phyloP scores from a whole-genome alignment of 345 rosid species.

The Pelargonium nanum region DNA sequence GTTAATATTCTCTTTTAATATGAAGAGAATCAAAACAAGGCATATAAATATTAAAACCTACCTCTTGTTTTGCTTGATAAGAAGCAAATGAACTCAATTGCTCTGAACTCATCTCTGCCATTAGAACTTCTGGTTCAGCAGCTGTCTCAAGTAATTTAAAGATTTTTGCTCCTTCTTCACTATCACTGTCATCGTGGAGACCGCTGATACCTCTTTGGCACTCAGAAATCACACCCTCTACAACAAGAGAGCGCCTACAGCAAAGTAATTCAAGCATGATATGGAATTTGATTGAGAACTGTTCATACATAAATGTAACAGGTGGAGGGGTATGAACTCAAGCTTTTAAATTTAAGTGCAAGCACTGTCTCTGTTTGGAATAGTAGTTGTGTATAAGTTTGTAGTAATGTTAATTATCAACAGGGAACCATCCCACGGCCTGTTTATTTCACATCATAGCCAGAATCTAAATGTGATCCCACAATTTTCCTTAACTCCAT shows the following conservation, averaged over 20 bases:
- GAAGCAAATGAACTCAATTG: conserved; percentile 59
- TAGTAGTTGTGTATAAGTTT: too few species aligned
- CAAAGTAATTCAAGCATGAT: conserved; percentile 3
- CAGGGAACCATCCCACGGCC: too few species aligned
- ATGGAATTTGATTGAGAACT: neutral
- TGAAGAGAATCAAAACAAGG: conserved; percentile 4
- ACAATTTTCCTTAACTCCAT: too few species aligned
- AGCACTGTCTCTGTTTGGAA: neutral
- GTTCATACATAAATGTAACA: neutral
- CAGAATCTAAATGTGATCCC: neutral
- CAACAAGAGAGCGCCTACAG: conserved; percentile 56
- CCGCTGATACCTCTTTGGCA: conserved; percentile 37
- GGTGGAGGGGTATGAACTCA: neutral
- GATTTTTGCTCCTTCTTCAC: conserved; percentile 79
- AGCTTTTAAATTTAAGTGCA: neutral
- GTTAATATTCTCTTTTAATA: conserved; percentile 15
- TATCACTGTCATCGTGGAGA: conserved; percentile 35
- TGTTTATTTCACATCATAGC: neutral
- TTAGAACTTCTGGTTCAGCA: conserved; percentile 82
- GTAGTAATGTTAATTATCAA: too few species aligned
- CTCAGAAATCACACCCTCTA: conserved; percentile 62
- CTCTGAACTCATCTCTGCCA: conserved; percentile 91
- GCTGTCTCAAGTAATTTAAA: conserved; percentile 62
- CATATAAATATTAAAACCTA: conserved; percentile 18
- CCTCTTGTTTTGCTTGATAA: conserved; percentile 70